phyloP scores from a whole-genome alignment of 2,329 filamentous ascomycete genomes.

The Verticillium dahliae region DNA sequence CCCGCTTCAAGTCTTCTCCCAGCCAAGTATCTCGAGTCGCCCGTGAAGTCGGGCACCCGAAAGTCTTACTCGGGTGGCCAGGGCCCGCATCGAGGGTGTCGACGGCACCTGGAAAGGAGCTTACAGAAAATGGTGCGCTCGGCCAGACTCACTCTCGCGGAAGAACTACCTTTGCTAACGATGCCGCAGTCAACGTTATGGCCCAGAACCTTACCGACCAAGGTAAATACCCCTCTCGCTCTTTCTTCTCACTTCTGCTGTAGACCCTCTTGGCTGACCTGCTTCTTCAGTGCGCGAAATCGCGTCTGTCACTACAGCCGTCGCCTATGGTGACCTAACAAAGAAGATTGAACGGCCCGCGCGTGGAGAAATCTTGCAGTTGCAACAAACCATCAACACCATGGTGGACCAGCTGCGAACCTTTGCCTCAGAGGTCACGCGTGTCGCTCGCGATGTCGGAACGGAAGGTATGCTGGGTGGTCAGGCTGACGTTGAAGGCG shows the following conservation, averaged over 20 bases:
- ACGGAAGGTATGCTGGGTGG: constrained; percentile 78
- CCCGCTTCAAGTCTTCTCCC: constrained; percentile 94
- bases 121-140: constrained; percentile 70
- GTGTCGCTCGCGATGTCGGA: constrained; percentile 76
- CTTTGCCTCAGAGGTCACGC: constrained; percentile 77
- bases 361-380: constrained; percentile 73
- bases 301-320: constrained; percentile 75
- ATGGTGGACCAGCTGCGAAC: constrained; percentile 83
- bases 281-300: constrained; percentile 63
- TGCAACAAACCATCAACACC: constrained; percentile 83
- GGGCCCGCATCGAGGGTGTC: constrained; percentile 83
- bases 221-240: constrained; percentile 30
- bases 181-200: constrained; percentile 65
- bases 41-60: constrained; percentile 95
- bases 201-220: constrained; percentile 76
- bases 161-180: neutral
- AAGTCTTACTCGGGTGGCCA: constrained; percentile 91
- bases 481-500: constrained; percentile 75
- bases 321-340: constrained; percentile 75
- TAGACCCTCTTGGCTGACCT: neutral
- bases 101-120: constrained; percentile 97
- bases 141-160: neutral
- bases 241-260: neutral
- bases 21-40: constrained; percentile 93
- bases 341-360: constrained; percentile 80